These are phyloP conservation scores for Bruguiera sexangula DNA, from an alignment of 345 rosid species.

Conservation along the genomic window DNA sequence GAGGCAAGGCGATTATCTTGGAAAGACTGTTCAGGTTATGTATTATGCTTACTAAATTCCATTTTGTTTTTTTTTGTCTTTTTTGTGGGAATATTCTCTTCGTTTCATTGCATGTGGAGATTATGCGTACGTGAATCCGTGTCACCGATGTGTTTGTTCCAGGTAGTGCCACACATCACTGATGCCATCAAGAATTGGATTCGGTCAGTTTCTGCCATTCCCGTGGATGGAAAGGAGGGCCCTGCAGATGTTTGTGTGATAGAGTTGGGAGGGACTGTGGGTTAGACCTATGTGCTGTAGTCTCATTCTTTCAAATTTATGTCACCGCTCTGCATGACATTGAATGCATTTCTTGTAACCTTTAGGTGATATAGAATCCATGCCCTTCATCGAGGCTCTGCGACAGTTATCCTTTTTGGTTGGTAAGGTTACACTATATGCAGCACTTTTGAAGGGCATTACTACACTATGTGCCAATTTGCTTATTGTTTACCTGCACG, in stretches of 20 bases:
- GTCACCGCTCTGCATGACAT: neutral
- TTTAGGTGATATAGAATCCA: slow-evolving; percentile 35
- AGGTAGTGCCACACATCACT: slow-evolving; percentile 39
- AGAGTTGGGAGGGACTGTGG: slow-evolving; percentile 38
- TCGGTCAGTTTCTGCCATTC: slow-evolving; percentile 21
- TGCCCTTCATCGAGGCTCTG: slow-evolving; percentile 37
- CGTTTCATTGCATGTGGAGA: neutral
- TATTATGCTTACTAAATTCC: neutral
- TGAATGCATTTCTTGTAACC: neutral
- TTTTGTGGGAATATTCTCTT: neutral
- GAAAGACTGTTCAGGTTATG: slow-evolving; percentile 40
- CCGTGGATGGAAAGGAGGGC: slow-evolving; percentile 32
- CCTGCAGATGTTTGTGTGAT: slow-evolving; percentile 38
- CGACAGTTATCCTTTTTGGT: slow-evolving; percentile 34
- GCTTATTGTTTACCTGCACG: neutral
- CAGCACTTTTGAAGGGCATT: neutral
- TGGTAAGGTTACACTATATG: slow-evolving; percentile 16
- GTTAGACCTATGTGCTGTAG: slow-evolving; percentile 28
- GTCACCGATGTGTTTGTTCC: neutral
- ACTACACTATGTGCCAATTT: neutral
- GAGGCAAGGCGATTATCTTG: slow-evolving; percentile 35
- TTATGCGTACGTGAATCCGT: neutral
- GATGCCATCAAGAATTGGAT: slow-evolving; percentile 37
- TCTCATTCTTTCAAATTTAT: neutral
- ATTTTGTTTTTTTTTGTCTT: neutral